Evolutionary conservation across 805 yeast species (phyloP).

Genomic region (Dipodascus albidus): DNA sequence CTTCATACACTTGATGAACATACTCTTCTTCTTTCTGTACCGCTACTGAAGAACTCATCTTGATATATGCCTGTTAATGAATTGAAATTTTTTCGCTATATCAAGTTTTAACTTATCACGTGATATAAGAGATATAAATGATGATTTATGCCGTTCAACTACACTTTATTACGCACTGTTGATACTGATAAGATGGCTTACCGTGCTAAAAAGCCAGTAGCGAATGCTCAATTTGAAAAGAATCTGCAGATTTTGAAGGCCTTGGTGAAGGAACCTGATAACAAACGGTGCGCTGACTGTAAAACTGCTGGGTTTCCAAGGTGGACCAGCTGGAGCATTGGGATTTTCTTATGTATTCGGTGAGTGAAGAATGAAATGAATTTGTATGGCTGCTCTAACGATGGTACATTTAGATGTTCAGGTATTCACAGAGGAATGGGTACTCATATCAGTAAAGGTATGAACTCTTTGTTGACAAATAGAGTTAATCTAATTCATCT

Average conservation of each 20-base stretch:
- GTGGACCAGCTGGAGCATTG: slow-evolving; percentile 96
- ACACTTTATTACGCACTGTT: background rate
- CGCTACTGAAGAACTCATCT: slow-evolving; percentile 23
- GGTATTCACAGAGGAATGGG: slow-evolving; percentile 95
- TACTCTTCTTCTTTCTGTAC: slow-evolving; percentile 54
- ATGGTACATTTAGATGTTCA: slow-evolving; percentile 41
- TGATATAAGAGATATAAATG: too few relatives aligned
- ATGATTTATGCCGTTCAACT: background rate
- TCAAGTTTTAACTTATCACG: background rate
- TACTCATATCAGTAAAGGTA: slow-evolving; percentile 70
- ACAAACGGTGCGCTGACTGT: slow-evolving; percentile 83
- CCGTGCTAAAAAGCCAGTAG: background rate
- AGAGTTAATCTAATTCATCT: background rate
- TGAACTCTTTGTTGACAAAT: background rate
- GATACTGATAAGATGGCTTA: background rate
- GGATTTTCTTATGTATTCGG: slow-evolving; percentile 78
- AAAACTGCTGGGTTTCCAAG: slow-evolving; percentile 83
- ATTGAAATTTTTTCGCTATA: background rate
- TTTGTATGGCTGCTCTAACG: background rate
- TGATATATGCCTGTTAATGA: background rate
- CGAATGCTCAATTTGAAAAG: slow-evolving; percentile 28
- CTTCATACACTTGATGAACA: slow-evolving; percentile 89
- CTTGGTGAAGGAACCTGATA: slow-evolving; percentile 64
- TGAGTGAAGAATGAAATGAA: slow-evolving; percentile 8
- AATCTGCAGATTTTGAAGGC: slow-evolving; percentile 65